Evolutionary conservation across 139 green algal genomes (phyloP).

Genomic region (Closterium sp.): DNA sequence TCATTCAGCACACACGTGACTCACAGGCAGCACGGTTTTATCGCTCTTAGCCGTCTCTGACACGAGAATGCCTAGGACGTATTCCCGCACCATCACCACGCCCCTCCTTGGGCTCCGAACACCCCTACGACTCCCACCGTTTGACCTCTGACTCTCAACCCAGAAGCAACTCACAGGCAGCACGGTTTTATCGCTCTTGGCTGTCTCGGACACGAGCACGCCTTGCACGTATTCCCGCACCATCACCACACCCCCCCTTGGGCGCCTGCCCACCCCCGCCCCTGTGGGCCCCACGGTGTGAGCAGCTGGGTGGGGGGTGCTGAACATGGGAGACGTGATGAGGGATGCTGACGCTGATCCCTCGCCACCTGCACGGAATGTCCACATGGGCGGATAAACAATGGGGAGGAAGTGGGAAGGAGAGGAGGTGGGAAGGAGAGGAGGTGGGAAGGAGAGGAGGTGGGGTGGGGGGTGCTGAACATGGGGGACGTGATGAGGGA

Average conservation of each 20-base stretch:
- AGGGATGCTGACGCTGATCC: not conserved
- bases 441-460: not conserved
- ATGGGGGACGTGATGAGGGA: not conserved
- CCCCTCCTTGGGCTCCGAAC: not conserved
- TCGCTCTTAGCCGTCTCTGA: constrained; percentile 41
- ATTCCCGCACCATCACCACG: constrained; percentile 55
- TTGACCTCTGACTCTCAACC: too few relatives aligned
- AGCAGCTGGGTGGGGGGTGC: not conserved
- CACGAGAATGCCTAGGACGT: constrained; percentile 61
- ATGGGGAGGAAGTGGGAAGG: too few relatives aligned
- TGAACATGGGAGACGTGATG: constrained; percentile 5
- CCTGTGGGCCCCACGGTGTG: not conserved
- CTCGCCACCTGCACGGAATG: not conserved
- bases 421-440: too few relatives aligned
- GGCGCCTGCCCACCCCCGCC: not conserved
- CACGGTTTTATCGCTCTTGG: not conserved
- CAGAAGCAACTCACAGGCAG: constrained; percentile 3
- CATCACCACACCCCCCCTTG: not conserved
- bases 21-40: not conserved
- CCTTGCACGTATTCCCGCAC: constrained; percentile 67
- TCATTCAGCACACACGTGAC: not conserved
- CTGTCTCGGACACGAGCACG: constrained; percentile 55
- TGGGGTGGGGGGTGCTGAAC: too few relatives aligned
- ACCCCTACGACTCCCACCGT: not conserved
- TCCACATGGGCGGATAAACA: not conserved